These are phyloP conservation scores for Sporothrix sp. DNA, from an alignment of 2,329 filamentous ascomycete genomes.

Conservation along the genomic window DNA sequence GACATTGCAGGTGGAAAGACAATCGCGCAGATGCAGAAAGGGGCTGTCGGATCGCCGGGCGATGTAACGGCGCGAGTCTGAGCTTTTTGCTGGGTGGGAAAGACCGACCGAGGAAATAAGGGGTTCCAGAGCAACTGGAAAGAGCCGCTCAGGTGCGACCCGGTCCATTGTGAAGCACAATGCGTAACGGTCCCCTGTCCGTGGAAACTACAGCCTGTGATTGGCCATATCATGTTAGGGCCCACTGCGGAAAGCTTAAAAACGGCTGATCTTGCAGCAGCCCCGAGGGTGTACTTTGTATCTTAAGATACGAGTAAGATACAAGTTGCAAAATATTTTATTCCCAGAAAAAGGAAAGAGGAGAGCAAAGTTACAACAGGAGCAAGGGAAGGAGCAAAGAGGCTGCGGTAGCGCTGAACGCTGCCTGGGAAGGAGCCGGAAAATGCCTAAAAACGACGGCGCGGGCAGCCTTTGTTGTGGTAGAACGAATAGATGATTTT, in stretches of 20 bases:
- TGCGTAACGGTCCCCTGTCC: constrained; percentile 9
- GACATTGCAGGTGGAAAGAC: background rate
- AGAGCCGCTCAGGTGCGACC: constrained; percentile 2
- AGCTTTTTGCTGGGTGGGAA: background rate
- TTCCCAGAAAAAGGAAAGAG: too few species aligned
- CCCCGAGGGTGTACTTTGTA: too few species aligned
- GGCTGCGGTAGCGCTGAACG: too few species aligned
- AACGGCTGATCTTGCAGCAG: too few species aligned
- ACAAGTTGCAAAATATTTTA: too few species aligned
- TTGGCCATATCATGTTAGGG: background rate
- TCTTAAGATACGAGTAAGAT: too few species aligned
- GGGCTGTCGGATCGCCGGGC: constrained; percentile 18
- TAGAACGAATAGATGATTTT: too few species aligned
- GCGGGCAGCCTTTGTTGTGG: too few species aligned
- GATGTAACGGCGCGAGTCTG: constrained; percentile 20
- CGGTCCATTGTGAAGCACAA: constrained; percentile 5
- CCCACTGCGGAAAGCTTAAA: background rate
- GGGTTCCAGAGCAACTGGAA: constrained; percentile 2
- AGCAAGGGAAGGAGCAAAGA: too few species aligned
- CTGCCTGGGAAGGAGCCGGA: too few species aligned
- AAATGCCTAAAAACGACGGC: too few species aligned
- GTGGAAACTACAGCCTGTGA: background rate
- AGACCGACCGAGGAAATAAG: background rate
- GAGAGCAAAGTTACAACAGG: too few species aligned
- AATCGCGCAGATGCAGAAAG: constrained; percentile 1